These are phyloP conservation scores for Tolypocladium paradoxum DNA, from an alignment of 2,329 filamentous ascomycete species.

Conservation along the genomic window DNA sequence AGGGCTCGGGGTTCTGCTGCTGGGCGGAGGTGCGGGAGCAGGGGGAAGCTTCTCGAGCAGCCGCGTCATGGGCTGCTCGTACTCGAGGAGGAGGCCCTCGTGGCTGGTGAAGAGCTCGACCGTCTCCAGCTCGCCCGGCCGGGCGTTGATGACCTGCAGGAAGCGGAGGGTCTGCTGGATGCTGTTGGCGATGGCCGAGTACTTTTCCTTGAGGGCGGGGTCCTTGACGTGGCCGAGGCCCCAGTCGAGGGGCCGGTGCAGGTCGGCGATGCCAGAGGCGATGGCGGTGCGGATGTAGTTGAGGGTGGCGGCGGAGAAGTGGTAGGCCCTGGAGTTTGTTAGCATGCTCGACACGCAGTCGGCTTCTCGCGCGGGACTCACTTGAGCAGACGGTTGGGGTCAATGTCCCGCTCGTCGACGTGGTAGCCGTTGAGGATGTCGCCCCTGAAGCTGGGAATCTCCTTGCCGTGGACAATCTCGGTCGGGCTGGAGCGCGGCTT, in stretches of 20 bases:
- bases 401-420: constrained; percentile 63
- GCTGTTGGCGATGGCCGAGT: constrained; percentile 71
- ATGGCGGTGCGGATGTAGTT: constrained; percentile 86
- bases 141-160: constrained; percentile 87
- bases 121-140: constrained; percentile 72
- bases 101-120: constrained; percentile 95
- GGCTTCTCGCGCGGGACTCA: constrained; percentile 17
- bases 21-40: not conserved
- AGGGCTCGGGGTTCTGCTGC: constrained; percentile 29
- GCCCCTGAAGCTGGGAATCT: constrained; percentile 83
- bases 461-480: constrained; percentile 67
- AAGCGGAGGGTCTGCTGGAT: constrained; percentile 89
- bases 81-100: constrained; percentile 87
- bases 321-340: constrained; percentile 59
- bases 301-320: constrained; percentile 86
- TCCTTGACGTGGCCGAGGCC: constrained; percentile 84
- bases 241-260: constrained; percentile 93
- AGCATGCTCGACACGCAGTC: not conserved
- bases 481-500: constrained; percentile 87
- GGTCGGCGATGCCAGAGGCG: constrained; percentile 79
- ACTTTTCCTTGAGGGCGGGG: constrained; percentile 72
- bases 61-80: constrained; percentile 81
- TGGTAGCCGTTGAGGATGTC: constrained; percentile 91
- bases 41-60: constrained; percentile 53
- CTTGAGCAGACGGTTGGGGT: constrained; percentile 73